These are phyloP conservation scores for Tylopilus rubrobrunneus DNA, from an alignment of 768 basidiomycete species.

Conservation along the genomic window DNA sequence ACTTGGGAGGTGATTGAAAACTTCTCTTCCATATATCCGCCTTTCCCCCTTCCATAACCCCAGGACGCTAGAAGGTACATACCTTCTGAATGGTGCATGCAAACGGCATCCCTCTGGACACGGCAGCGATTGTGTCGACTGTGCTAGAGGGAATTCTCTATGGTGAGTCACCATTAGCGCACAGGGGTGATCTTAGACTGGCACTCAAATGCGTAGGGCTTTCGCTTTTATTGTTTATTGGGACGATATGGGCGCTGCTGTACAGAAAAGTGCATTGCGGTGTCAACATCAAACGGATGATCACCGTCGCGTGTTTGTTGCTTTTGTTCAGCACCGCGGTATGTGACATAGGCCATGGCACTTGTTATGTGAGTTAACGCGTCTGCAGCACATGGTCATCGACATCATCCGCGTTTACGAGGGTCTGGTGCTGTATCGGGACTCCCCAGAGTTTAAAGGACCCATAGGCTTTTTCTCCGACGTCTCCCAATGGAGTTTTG, in stretches of 20 bases:
- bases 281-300: slow-evolving; percentile 11
- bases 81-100: neutral
- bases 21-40: neutral
- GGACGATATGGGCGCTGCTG: slow-evolving; percentile 22
- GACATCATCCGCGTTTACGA: no score
- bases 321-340: neutral
- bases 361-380: no score
- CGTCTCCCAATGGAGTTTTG: no score
- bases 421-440: no score
- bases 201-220: slow-evolving; percentile 15
- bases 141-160: neutral
- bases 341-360: neutral
- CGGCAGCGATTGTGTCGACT: neutral
- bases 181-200: no score
- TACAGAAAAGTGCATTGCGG: neutral
- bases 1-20: no score
- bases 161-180: neutral
- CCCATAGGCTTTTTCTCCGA: no score
- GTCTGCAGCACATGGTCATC: no score
- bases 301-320: slow-evolving; percentile 17
- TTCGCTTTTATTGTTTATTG: slow-evolving; percentile 29
- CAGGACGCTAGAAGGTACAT: neutral
- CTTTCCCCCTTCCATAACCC: neutral
- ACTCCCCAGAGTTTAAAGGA: neutral
- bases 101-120: neutral